Evolutionary conservation across 2,329 filamentous ascomycete species (phyloP).

Genomic region (Calonectria hawksworthii): DNA sequence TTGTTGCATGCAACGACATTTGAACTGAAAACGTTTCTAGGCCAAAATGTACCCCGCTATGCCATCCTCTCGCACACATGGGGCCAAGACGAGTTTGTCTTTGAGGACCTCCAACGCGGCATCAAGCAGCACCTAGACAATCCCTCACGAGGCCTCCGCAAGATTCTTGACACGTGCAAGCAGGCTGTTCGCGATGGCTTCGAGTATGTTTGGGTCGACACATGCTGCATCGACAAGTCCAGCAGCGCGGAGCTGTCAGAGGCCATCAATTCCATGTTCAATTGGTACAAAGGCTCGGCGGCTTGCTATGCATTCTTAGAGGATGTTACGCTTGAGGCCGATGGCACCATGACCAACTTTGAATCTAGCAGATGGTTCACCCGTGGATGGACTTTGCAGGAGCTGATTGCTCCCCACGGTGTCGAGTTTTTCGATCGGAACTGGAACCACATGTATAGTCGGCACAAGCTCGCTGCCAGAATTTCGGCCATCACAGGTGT

Average conservation of each 20-base stretch:
- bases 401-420: conserved; percentile 42
- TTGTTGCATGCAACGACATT: conserved; percentile 40
- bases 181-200: conserved; percentile 32
- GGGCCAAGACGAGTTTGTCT: conserved; percentile 42
- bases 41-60: conserved; percentile 33
- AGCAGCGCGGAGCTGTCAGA: conserved; percentile 43
- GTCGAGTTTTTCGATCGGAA: conserved; percentile 42
- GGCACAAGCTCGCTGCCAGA: conserved; percentile 29
- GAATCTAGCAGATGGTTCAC: conserved; percentile 41
- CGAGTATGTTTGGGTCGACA: conserved; percentile 42
- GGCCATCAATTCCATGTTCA: conserved; percentile 44
- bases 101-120: conserved; percentile 36
- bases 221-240: conserved; percentile 44
- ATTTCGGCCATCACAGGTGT: conserved; percentile 40
- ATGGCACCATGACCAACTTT: conserved; percentile 22
- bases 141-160: conserved; percentile 35
- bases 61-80: conserved; percentile 45
- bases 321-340: conserved; percentile 32
- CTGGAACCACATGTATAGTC: conserved; percentile 35
- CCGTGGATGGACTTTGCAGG: conserved; percentile 43
- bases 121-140: not conserved
- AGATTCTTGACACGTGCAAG: conserved; percentile 38
- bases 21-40: conserved; percentile 33
- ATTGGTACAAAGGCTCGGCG: conserved; percentile 38
- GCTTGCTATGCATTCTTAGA: conserved; percentile 40